Conservation (phyloP, 2,329 filamentous ascomycete genomes). For the Exophiala mesophila region DNA sequence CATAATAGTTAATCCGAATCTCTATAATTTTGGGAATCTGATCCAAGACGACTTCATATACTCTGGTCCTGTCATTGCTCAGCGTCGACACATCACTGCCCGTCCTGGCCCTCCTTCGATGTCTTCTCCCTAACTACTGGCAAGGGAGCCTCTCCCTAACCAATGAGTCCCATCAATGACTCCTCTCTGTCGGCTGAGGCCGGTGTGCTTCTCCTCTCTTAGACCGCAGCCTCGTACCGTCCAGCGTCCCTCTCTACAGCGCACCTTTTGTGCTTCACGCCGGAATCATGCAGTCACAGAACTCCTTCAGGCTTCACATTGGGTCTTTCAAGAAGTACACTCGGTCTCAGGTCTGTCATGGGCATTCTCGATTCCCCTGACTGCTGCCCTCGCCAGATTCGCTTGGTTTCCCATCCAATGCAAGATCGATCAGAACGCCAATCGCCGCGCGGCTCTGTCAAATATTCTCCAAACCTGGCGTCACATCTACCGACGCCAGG, state of each 20-base stretch:
- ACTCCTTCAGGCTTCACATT: slow-evolving; percentile 13
- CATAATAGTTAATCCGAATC: no score
- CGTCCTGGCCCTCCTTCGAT: no score
- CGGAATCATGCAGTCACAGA: slow-evolving; percentile 29
- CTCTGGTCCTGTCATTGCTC: no score
- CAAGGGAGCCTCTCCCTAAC: no score
- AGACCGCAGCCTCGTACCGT: no score
- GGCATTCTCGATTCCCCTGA: slow-evolving; percentile 51
- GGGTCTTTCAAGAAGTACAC: slow-evolving; percentile 41
- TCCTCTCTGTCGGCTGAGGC: no score
- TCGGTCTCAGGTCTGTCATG: slow-evolving; percentile 47
- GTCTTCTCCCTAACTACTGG: no score
- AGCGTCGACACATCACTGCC: no score
- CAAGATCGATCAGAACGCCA: slow-evolving; percentile 34
- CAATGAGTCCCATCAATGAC: no score
- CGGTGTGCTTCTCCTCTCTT: no score
- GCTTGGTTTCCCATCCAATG: slow-evolving; percentile 47
- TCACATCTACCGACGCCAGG: slow-evolving; percentile 23
- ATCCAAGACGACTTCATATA: no score
- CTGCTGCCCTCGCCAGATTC: slow-evolving; percentile 48
- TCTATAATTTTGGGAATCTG: no score
- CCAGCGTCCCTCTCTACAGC: slow-evolving; percentile 19
- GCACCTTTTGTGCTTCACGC: slow-evolving; percentile 49
- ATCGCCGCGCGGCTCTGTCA: slow-evolving; percentile 38
- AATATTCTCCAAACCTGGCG: slow-evolving; percentile 41